Conservation (phyloP, 306 rosid species). For the Gastrolobium villosum region DNA sequence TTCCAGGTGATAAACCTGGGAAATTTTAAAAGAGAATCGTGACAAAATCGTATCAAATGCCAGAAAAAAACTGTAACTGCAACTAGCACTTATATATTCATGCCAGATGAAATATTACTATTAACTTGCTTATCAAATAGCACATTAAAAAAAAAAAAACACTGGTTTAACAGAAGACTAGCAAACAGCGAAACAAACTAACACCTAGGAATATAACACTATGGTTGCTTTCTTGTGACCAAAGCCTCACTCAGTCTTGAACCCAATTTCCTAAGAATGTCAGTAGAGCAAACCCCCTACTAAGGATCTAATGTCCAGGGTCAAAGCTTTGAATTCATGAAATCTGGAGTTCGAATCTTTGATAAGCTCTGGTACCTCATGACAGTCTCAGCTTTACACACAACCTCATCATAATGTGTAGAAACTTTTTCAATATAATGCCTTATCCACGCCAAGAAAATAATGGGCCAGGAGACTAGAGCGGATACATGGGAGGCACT, state of each 20-base stretch:
- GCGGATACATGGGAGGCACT: background rate
- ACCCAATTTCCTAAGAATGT: no score
- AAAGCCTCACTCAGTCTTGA: no score
- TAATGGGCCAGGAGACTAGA: background rate
- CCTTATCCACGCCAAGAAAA: conserved; percentile 11
- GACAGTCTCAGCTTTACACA: background rate
- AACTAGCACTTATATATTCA: background rate
- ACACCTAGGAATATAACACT: background rate
- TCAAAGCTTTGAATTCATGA: background rate
- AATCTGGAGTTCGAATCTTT: background rate
- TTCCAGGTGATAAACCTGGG: conserved; percentile 90
- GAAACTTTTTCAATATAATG: no score
- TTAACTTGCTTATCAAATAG: background rate
- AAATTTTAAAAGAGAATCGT: background rate
- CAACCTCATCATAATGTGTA: conserved; percentile 7
- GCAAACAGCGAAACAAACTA: conserved; percentile 19
- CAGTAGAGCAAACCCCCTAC: no score
- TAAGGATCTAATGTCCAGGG: no score
- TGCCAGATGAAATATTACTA: background rate
- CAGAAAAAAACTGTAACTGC: background rate
- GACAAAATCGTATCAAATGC: conserved; percentile 11
- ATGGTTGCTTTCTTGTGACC: no score
- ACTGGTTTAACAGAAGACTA: conserved; percentile 5
- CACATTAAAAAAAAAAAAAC: background rate
- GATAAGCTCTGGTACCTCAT: no score